phyloP scores from a whole-genome alignment of 2,329 filamentous ascomycete genomes.

The Davidsoniella virescens region DNA sequence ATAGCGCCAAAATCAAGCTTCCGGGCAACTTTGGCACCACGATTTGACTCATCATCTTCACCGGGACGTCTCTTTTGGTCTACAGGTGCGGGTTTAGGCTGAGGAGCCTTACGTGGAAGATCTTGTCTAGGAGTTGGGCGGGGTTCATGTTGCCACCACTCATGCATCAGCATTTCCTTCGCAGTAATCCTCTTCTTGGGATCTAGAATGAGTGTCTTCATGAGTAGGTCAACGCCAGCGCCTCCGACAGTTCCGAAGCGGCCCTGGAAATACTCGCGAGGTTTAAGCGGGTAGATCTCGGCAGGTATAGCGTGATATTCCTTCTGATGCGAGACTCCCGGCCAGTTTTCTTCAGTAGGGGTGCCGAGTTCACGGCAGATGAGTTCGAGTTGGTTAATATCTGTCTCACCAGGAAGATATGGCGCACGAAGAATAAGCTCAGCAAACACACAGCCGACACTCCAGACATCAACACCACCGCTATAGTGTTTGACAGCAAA shows the following conservation, averaged over 20 bases:
- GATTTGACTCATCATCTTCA: constrained; percentile 44
- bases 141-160: constrained; percentile 75
- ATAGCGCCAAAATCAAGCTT: constrained; percentile 57
- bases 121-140: constrained; percentile 68
- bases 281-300: constrained; percentile 41
- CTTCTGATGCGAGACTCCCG: constrained; percentile 65
- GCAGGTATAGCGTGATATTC: constrained; percentile 57
- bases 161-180: constrained; percentile 59
- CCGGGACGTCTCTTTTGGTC: constrained; percentile 59
- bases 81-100: constrained; percentile 48
- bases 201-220: constrained; percentile 71
- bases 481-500: constrained; percentile 82
- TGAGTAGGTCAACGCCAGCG: constrained; percentile 74
- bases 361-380: constrained; percentile 79
- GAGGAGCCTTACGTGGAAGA: constrained; percentile 60
- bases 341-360: constrained; percentile 89
- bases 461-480: constrained; percentile 88
- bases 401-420: constrained; percentile 68
- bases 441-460: constrained; percentile 79
- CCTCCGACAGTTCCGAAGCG: constrained; percentile 68
- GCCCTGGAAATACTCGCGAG: constrained; percentile 54
- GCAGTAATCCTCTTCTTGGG: constrained; percentile 73
- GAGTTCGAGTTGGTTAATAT: constrained; percentile 70
- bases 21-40: constrained; percentile 61
- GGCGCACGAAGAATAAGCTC: constrained; percentile 73